A percentile compares a stretch with the other conserved stretches of the same genome.
Evolutionary conservation across 768 basidiomycete genomes (phyloP).

Genomic region (Pholiota conissans): DNA sequence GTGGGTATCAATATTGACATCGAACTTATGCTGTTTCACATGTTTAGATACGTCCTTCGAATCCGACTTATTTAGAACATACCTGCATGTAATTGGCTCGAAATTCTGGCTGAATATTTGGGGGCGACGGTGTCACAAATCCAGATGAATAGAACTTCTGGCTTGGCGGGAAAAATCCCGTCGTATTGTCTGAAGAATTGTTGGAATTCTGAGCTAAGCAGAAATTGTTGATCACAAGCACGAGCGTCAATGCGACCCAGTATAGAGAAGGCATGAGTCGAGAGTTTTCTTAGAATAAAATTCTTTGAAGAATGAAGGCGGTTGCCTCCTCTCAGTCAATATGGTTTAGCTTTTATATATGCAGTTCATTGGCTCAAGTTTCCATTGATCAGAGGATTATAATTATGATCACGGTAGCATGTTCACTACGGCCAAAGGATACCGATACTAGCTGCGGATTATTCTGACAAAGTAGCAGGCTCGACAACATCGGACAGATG

Average conservation of each 20-base stretch:
- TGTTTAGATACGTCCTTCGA: no score
- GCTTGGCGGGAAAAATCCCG: background rate
- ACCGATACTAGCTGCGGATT: no score
- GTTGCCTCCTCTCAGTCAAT: no score
- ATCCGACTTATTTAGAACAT: background rate
- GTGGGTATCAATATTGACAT: conserved; percentile 18
- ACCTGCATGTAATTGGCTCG: conserved; percentile 22
- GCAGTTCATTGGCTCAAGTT: no score
- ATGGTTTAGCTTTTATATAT: no score
- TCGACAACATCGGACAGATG: no score
- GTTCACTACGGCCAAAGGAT: no score
- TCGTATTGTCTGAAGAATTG: background rate
- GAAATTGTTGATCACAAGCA: background rate
- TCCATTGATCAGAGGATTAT: no score
- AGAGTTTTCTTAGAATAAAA: background rate
- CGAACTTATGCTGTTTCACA: conserved; percentile 18
- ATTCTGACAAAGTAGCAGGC: no score
- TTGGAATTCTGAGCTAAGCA: background rate
- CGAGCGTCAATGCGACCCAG: background rate
- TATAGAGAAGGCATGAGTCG: background rate
- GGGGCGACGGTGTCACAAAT: conserved; percentile 16
- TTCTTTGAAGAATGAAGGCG: no score
- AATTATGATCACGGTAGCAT: no score
- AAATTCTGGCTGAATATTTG: conserved; percentile 18
- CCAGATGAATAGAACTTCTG: conserved; percentile 18